A percentile compares a stretch with the other conserved stretches of the same genome.
Conservation (phyloP, 306 rosid species). For the Clitoria ternatea region DNA sequence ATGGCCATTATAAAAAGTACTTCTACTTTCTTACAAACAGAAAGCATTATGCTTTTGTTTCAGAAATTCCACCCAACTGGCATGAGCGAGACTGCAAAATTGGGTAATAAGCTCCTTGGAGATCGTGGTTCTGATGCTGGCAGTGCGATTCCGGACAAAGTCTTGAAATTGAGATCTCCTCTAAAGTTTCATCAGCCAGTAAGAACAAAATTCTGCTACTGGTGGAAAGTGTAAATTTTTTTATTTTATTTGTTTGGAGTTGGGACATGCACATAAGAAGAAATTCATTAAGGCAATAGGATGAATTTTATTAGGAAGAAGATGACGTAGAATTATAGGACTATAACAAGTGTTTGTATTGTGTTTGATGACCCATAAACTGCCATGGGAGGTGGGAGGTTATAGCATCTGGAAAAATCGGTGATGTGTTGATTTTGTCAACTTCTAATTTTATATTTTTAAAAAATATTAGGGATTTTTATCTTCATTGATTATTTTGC, state of each 20-base stretch:
- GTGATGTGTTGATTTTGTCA: not conserved
- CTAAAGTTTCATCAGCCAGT: slow-evolving; percentile 48
- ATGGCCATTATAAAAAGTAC: not conserved
- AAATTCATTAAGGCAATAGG: not conserved
- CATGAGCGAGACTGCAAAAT: slow-evolving; percentile 38
- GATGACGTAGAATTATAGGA: not conserved
- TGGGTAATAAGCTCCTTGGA: slow-evolving; percentile 38
- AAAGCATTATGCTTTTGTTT: slow-evolving; percentile 20
- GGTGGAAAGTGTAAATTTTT: not conserved
- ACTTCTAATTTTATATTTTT: not conserved
- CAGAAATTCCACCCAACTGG: slow-evolving; percentile 58
- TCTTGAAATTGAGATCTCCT: slow-evolving; percentile 36
- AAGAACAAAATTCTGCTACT: slow-evolving; percentile 28
- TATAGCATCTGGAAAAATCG: not conserved
- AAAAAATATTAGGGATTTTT: not conserved
- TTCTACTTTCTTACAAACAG: not conserved
- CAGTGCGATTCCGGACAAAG: slow-evolving; percentile 32
- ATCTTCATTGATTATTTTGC: not conserved
- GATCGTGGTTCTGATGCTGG: slow-evolving; percentile 38
- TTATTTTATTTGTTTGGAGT: not conserved
- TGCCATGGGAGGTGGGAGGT: not conserved
- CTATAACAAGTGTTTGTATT: not conserved
- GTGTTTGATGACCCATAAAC: not conserved
- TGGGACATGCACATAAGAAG: not conserved
- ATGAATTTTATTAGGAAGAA: not conserved